phyloP scores from a whole-genome alignment of 139 green algal species.

The Tetradesmus obliquus region DNA sequence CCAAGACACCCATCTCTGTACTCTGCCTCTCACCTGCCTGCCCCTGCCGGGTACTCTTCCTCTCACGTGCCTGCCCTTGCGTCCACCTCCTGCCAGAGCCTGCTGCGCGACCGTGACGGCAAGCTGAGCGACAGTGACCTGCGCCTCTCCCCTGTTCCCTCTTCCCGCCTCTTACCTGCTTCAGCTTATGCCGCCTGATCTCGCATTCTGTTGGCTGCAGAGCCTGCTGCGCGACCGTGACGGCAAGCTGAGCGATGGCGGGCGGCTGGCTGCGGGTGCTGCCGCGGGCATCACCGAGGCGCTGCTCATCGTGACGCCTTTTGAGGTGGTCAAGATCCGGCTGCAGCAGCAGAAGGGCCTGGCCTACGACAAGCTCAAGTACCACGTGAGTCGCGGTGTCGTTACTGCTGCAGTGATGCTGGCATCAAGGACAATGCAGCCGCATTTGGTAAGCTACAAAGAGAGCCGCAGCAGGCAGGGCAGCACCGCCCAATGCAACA shows the following conservation, averaged over 20 bases:
- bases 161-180: neutral
- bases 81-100: neutral
- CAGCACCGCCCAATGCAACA: too few species aligned
- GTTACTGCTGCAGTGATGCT: neutral
- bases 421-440: neutral
- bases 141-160: neutral
- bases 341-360: constrained; percentile 93
- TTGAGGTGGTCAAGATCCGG: constrained; percentile 97
- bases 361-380: constrained; percentile 82
- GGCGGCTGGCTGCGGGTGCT: constrained; percentile 84
- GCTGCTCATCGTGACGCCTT: constrained; percentile 95
- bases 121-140: constrained; percentile 67
- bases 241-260: constrained; percentile 68
- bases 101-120: constrained; percentile 58
- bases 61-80: too few species aligned
- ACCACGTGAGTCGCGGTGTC: constrained; percentile 68
- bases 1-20: too few species aligned
- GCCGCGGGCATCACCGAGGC: constrained; percentile 91
- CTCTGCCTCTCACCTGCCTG: too few species aligned
- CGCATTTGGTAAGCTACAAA: too few species aligned
- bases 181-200: neutral
- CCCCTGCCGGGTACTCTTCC: too few species aligned
- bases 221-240: constrained; percentile 50
- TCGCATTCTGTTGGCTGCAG: neutral
- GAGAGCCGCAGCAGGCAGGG: too few species aligned